These are phyloP conservation scores for Phytopythium boreale DNA, from an alignment of 352 stramenopile genomes.

Conservation along the genomic window DNA sequence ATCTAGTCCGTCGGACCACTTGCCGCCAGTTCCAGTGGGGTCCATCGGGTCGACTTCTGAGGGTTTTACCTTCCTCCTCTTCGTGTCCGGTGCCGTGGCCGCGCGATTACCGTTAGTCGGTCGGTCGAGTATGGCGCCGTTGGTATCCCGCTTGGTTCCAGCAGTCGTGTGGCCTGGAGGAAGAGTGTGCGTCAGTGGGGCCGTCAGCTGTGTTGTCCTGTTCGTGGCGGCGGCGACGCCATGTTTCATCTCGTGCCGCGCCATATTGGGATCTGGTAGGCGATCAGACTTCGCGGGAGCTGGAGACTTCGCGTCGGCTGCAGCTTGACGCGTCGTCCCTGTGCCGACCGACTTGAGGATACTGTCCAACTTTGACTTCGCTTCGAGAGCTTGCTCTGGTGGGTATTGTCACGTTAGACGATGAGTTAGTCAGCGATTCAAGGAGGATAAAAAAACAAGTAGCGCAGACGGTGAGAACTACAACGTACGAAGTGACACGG, in stretches of 20 bases:
- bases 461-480: not conserved
- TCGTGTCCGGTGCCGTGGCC: not conserved
- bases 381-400: constrained; percentile 46
- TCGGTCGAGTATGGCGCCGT: not conserved
- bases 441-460: not conserved
- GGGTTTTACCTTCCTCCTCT: not conserved
- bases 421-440: not conserved
- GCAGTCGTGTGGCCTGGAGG: not conserved
- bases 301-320: not conserved
- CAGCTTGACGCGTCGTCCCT: not conserved
- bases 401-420: not conserved
- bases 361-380: constrained; percentile 59
- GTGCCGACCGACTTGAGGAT: constrained; percentile 27
- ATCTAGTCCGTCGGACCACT: constrained; percentile 23
- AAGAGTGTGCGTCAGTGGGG: not conserved
- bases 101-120: not conserved
- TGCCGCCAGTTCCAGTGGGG: constrained; percentile 18
- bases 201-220: not conserved
- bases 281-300: not conserved
- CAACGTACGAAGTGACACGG: constrained; percentile 48
- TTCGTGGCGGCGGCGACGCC: not conserved
- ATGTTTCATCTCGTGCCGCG: not conserved
- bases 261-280: not conserved
- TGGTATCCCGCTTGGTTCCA: not conserved
- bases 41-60: constrained; percentile 19